Conservation (phyloP, 805 yeast species). For the Candida endomychidarum region DNA sequence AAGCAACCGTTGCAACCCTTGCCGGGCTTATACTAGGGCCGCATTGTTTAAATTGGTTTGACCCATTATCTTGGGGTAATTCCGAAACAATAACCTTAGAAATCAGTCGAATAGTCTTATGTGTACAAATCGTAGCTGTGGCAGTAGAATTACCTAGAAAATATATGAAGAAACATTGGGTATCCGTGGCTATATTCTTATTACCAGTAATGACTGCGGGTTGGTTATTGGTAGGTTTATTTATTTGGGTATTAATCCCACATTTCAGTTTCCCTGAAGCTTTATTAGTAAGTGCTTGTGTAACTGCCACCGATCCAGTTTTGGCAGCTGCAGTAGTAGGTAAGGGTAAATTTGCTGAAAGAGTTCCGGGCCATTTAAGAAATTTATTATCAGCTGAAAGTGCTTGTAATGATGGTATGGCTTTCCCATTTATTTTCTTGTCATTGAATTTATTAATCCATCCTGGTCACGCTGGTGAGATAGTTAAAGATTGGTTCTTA, state of each 20-base stretch:
- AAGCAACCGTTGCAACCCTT: slow-evolving; percentile 84
- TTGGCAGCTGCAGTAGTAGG: slow-evolving; percentile 95
- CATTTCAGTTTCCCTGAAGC: slow-evolving; percentile 69
- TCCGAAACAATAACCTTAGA: slow-evolving; percentile 80
- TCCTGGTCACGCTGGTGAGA: slow-evolving; percentile 61
- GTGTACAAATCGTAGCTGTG: slow-evolving; percentile 89
- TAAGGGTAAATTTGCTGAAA: slow-evolving; percentile 84
- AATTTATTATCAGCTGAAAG: slow-evolving; percentile 82
- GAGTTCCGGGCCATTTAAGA: slow-evolving; percentile 91
- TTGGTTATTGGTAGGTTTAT: slow-evolving; percentile 80
- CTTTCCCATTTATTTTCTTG: slow-evolving; percentile 81
- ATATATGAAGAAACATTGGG: slow-evolving; percentile 83
- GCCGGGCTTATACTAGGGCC: slow-evolving; percentile 91
- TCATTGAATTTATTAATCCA: slow-evolving; percentile 69
- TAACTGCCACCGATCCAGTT: slow-evolving; percentile 95
- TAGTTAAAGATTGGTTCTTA: slow-evolving; percentile 78
- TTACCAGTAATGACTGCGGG: slow-evolving; percentile 90
- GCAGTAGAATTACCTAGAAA: slow-evolving; percentile 91
- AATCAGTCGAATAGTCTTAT: slow-evolving; percentile 75
- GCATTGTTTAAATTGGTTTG: slow-evolving; percentile 77
- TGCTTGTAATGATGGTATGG: slow-evolving; percentile 95
- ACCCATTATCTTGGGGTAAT: slow-evolving; percentile 84
- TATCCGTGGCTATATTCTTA: slow-evolving; percentile 68
- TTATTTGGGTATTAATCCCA: slow-evolving; percentile 77
- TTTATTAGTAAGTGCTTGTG: slow-evolving; percentile 77